Conservation (phyloP, 2,329 filamentous ascomycete genomes). For the Zalaria sp. region DNA sequence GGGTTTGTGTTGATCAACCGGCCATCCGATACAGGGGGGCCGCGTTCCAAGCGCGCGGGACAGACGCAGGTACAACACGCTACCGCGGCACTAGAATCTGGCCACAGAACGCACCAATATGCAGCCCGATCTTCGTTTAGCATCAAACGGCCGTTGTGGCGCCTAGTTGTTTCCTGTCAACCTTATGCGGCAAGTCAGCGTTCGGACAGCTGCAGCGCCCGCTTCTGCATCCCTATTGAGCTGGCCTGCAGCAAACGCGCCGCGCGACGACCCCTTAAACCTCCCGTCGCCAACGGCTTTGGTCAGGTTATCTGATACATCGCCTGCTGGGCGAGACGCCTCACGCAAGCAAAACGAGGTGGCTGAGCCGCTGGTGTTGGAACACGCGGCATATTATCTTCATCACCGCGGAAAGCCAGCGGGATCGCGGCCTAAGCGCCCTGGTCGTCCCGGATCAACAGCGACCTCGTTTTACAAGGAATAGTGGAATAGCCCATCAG, state of each 20-base stretch:
- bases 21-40: not conserved
- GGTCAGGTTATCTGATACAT: too few species aligned
- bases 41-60: not conserved
- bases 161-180: not conserved
- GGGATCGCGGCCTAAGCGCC: not conserved
- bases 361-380: not conserved
- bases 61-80: not conserved
- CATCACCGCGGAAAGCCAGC: not conserved
- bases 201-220: too few species aligned
- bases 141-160: not conserved
- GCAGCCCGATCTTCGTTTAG: not conserved
- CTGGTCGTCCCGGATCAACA: not conserved
- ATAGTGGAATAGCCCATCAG: not conserved
- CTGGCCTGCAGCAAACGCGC: too few species aligned
- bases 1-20: not conserved
- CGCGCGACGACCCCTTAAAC: too few species aligned
- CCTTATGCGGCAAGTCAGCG: not conserved
- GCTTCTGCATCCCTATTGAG: too few species aligned
- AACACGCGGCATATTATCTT: not conserved
- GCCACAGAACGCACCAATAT: not conserved
- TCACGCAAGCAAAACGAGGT: not conserved
- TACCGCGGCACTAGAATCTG: not conserved
- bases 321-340: too few species aligned
- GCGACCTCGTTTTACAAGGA: not conserved
- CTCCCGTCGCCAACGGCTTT: too few species aligned